phyloP scores from a whole-genome alignment of 2,329 filamentous ascomycete species.

The Aureobasidium sp. region DNA sequence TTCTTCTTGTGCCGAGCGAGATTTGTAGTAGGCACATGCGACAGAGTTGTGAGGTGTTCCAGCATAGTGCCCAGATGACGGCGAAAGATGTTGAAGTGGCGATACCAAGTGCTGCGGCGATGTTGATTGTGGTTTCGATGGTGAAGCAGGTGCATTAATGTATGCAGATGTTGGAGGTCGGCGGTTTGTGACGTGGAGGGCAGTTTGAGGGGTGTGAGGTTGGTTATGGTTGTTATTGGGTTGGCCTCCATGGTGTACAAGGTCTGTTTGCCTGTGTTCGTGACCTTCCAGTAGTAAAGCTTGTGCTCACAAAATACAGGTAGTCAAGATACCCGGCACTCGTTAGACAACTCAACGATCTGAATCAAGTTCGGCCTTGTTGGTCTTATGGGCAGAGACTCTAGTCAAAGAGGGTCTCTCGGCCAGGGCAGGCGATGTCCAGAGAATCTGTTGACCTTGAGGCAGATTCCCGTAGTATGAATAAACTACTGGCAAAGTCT shows the following conservation, averaged over 20 bases:
- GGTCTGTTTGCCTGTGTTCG: neutral
- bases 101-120: constrained; percentile 72
- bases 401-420: neutral
- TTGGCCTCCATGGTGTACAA: neutral
- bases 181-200: neutral
- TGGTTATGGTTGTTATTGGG: neutral
- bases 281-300: neutral
- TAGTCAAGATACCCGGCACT: neutral
- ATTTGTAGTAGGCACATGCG: constrained; percentile 20
- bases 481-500: neutral
- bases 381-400: neutral
- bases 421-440: neutral
- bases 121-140: constrained; percentile 92
- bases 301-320: neutral
- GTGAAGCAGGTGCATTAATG: constrained; percentile 63
- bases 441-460: neutral
- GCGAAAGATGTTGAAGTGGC: constrained; percentile 61
- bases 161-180: constrained; percentile 29
- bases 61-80: constrained; percentile 54
- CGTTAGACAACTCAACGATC: too few species aligned
- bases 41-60: constrained; percentile 19
- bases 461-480: neutral
- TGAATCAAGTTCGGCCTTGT: neutral
- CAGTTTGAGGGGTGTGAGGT: constrained; percentile 11
- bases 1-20: constrained; percentile 22